A percentile compares a stretch with the other conserved stretches of the same genome.
These are phyloP conservation scores for Sporormia fimetaria DNA, from an alignment of 495 filamentous ascomycete genomes.

Conservation along the genomic window DNA sequence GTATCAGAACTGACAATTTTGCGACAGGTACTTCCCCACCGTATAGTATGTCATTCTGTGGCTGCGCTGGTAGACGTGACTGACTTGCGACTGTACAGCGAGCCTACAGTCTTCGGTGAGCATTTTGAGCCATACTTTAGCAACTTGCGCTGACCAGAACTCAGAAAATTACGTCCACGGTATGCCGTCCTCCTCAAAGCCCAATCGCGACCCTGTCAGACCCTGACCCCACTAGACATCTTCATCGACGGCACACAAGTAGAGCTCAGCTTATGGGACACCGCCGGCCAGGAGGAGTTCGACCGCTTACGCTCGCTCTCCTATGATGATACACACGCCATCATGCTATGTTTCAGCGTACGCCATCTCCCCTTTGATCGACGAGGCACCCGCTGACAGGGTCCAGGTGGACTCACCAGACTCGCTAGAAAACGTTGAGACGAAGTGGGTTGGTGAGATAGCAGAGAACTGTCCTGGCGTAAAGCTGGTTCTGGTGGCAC, in stretches of 20 bases:
- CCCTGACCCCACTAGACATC: slow-evolving; percentile 52
- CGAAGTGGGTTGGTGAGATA: slow-evolving; percentile 96
- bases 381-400: background rate
- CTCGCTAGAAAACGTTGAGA: slow-evolving; percentile 94
- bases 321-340: slow-evolving; percentile 94
- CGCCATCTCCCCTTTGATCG: slow-evolving; percentile 4
- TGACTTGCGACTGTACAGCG: slow-evolving; percentile 36
- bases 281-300: slow-evolving; percentile 97
- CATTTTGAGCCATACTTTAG: background rate
- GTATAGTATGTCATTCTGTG: slow-evolving; percentile 61
- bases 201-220: background rate
- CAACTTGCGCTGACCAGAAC: slow-evolving; percentile 7
- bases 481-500: slow-evolving; percentile 85
- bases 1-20: slow-evolving; percentile 1
- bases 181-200: slow-evolving; percentile 33
- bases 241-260: slow-evolving; percentile 96
- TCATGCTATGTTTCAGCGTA: slow-evolving; percentile 96
- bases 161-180: slow-evolving; percentile 96
- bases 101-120: slow-evolving; percentile 88
- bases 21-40: slow-evolving; percentile 82
- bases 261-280: slow-evolving; percentile 96
- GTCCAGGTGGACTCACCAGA: slow-evolving; percentile 77
- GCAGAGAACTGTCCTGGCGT: slow-evolving; percentile 93
- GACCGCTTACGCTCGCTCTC: slow-evolving; percentile 89
- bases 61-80: background rate